phyloP scores from a whole-genome alignment of 169 alveolate species.

The Eimeria maxima region DNA sequence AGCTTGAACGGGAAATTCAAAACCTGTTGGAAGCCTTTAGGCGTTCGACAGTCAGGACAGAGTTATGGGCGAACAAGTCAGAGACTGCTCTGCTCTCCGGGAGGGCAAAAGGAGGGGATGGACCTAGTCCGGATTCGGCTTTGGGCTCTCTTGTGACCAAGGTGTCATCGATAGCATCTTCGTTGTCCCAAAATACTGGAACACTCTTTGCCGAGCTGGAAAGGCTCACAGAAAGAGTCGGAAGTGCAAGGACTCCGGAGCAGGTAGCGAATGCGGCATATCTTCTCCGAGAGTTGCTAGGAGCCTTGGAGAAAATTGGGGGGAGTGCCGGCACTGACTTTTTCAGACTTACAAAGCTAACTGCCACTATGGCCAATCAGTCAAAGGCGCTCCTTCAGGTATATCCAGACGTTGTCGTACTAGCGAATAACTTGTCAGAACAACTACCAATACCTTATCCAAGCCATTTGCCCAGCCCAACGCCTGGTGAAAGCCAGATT shows the following conservation, averaged over 20 bases:
- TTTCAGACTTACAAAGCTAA: neutral
- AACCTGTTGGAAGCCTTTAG: neutral
- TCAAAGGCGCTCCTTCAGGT: neutral
- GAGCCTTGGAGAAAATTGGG: slow-evolving; percentile 24
- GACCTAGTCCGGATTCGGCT: neutral
- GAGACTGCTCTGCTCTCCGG: slow-evolving; percentile 5
- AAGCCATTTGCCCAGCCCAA: neutral
- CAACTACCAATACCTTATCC: neutral
- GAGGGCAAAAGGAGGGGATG: neutral
- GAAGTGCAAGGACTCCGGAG: neutral
- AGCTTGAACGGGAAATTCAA: neutral
- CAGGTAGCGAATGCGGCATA: neutral
- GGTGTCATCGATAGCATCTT: neutral
- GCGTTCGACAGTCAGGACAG: slow-evolving; percentile 1
- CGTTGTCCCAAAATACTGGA: neutral
- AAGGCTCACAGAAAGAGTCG: neutral
- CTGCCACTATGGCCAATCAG: slow-evolving; percentile 11
- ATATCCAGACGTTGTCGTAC: neutral
- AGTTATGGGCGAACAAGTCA: slow-evolving; percentile 22
- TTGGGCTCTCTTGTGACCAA: neutral
- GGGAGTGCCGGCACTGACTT: neutral
- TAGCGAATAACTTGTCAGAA: slow-evolving; percentile 9
- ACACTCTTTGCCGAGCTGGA: neutral
- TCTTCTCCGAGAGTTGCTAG: neutral
- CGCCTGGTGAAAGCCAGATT: neutral